Percentiles rank a stretch among this genome's conserved stretches.
These are phyloP conservation scores for Solanum tarijense DNA, from an alignment of 257 asterid species.

Conservation along the genomic window DNA sequence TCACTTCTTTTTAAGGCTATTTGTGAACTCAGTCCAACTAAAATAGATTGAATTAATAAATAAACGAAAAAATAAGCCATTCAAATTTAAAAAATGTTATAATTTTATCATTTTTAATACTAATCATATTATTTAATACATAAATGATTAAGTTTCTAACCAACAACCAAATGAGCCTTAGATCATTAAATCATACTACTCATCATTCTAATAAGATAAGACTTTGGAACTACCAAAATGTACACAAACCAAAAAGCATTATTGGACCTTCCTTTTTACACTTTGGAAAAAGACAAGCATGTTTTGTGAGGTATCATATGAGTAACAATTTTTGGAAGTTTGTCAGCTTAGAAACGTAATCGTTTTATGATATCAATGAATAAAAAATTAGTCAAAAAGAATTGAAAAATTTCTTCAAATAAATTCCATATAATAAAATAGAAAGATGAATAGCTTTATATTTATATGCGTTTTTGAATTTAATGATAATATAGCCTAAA, in stretches of 20 bases:
- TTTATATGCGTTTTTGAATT: neutral
- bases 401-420: accelerated
- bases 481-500: neutral
- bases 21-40: accelerated
- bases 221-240: neutral
- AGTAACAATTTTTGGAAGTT: neutral
- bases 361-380: neutral
- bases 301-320: neutral
- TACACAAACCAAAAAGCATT: neutral
- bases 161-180: neutral
- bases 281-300: neutral
- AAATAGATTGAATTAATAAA: too few species aligned
- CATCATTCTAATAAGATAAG: neutral
- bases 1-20: neutral
- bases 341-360: neutral
- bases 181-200: neutral
- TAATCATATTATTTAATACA: neutral
- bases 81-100: too few species aligned
- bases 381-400: accelerated
- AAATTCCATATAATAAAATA: accelerated
- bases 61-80: too few species aligned
- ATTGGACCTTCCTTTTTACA: neutral
- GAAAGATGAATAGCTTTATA: neutral
- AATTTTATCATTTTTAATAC: neutral
- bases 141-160: neutral